A percentile compares a stretch with the other conserved stretches of the same genome.
These are phyloP conservation scores for Suillus alpinus DNA, from an alignment of 768 basidiomycete species.

Conservation along the genomic window DNA sequence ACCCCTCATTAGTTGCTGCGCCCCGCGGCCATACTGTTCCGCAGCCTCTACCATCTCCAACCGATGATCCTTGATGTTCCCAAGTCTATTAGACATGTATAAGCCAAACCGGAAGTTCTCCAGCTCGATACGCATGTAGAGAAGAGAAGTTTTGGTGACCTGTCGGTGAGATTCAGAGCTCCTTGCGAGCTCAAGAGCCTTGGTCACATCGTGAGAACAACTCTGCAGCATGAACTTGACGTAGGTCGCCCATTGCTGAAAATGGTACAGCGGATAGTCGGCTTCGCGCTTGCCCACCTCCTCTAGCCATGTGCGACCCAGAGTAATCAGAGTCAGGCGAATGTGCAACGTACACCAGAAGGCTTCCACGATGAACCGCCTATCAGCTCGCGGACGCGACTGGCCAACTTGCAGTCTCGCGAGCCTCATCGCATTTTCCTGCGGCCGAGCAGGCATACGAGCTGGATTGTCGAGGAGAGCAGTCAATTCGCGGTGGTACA, in stretches of 20 bases:
- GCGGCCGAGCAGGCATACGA: constrained; percentile 38
- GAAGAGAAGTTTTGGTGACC: constrained; percentile 41
- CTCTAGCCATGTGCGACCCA: constrained; percentile 43
- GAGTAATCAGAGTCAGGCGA: constrained; percentile 47
- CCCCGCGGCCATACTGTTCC: constrained; percentile 11
- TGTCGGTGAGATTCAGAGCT: constrained; percentile 54
- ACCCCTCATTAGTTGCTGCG: constrained; percentile 1
- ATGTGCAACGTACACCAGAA: constrained; percentile 53
- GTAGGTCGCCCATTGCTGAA: constrained; percentile 45
- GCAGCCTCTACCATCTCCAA: constrained; percentile 20
- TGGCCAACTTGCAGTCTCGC: constrained; percentile 55
- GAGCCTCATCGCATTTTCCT: constrained; percentile 48
- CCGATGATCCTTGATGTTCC: constrained; percentile 19
- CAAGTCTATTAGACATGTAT: constrained; percentile 26
- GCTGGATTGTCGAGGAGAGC: constrained; percentile 28
- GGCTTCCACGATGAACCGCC: constrained; percentile 59
- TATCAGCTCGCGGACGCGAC: constrained; percentile 55
- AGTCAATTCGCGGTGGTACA: constrained; percentile 48
- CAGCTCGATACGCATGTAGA: constrained; percentile 43
- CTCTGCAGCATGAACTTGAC: constrained; percentile 43
- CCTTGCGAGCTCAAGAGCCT: constrained; percentile 45
- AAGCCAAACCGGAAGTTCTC: constrained; percentile 52
- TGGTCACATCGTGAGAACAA: constrained; percentile 44
- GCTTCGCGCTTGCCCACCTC: constrained; percentile 21
- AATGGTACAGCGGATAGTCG: constrained; percentile 13